Conservation (phyloP, 768 basidiomycete genomes). For the Leccinum boreale region DNA sequence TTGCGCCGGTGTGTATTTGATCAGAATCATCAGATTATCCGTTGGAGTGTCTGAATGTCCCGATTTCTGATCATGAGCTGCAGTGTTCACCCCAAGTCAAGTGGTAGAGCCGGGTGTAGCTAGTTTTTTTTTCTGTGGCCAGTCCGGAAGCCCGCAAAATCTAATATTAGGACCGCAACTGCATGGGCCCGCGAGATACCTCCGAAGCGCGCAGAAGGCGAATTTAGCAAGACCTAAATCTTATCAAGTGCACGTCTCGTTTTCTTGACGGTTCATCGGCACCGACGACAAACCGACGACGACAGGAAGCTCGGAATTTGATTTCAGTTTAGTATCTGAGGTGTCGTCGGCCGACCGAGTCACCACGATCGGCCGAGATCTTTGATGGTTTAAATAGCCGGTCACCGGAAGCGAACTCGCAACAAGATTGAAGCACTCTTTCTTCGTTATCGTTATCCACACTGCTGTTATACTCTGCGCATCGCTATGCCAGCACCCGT, state of each 20-base stretch:
- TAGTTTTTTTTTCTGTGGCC: neutral
- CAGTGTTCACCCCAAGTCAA: neutral
- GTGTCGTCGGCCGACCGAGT: conserved; percentile 17
- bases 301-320: no score
- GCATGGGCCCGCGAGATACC: neutral
- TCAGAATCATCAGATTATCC: neutral
- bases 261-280: neutral
- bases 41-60: neutral
- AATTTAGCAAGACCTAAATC: neutral
- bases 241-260: neutral
- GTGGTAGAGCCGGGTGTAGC: neutral
- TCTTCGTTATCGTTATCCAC: neutral
- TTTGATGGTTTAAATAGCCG: conserved; percentile 1
- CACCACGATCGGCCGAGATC: conserved; percentile 12
- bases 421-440: neutral
- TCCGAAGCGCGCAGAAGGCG: neutral
- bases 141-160: neutral
- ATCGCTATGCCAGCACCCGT: conserved; percentile 54
- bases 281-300: neutral
- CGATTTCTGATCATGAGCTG: neutral
- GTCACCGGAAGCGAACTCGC: neutral
- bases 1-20: neutral
- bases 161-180: neutral
- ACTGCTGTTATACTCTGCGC: conserved; percentile 1
- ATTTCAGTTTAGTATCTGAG: neutral